Evolutionary conservation across 2,329 filamentous ascomycete species (phyloP).

Genomic region (Alternaria arborescens): DNA sequence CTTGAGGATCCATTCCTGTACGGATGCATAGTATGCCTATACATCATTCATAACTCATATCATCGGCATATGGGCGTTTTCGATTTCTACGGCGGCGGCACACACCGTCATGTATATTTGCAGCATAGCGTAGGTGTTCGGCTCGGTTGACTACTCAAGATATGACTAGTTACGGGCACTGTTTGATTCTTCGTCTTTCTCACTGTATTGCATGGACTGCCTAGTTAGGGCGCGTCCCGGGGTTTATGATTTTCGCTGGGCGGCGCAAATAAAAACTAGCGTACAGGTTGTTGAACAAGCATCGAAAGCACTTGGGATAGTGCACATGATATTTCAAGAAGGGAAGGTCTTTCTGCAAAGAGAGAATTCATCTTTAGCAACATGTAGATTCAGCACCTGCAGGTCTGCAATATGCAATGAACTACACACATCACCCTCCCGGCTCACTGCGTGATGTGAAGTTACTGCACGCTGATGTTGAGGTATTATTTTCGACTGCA

Average conservation of each 20-base stretch:
- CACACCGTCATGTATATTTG: conserved; percentile 31
- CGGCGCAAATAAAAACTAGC: conserved; percentile 29
- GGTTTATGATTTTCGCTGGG: conserved; percentile 26
- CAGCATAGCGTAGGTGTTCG: conserved; percentile 51
- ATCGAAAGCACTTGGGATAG: conserved; percentile 28
- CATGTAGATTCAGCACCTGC: conserved; percentile 13
- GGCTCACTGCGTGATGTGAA: neutral
- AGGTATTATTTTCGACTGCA: neutral
- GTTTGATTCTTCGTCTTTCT: conserved; percentile 20
- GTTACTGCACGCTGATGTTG: neutral
- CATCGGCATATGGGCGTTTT: conserved; percentile 34
- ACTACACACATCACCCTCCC: neutral
- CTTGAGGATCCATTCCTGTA: conserved; percentile 13
- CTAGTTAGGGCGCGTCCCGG: conserved; percentile 19
- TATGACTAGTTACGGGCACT: conserved; percentile 26
- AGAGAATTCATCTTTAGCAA: conserved; percentile 17
- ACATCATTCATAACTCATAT: conserved; percentile 17
- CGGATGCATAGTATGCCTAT: conserved; percentile 5
- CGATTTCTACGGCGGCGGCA: conserved; percentile 29
- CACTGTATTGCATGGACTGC: conserved; percentile 33
- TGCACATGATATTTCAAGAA: conserved; percentile 16
- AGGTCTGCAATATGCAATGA: conserved; percentile 14
- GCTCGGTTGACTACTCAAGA: conserved; percentile 31
- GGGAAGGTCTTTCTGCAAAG: conserved; percentile 14
- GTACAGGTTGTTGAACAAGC: conserved; percentile 24